Percentiles rank a stretch among this genome's conserved stretches.
phyloP scores from a whole-genome alignment of 805 yeast species.

The Ogataea sp. region DNA sequence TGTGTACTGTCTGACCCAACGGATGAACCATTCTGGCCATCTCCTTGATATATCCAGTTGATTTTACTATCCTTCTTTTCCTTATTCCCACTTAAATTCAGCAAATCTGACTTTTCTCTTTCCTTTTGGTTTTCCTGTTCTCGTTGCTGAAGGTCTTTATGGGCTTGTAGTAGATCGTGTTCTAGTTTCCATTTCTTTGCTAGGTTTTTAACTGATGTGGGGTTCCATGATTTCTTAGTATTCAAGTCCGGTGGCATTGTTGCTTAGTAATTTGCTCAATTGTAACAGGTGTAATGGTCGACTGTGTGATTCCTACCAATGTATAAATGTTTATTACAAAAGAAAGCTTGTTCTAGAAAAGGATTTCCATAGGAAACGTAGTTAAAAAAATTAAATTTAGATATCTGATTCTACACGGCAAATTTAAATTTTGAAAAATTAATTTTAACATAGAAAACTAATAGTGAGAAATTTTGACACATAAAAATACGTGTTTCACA shows the following conservation, averaged over 20 bases:
- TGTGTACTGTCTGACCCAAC: constrained; percentile 13
- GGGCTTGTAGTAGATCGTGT: constrained; percentile 67
- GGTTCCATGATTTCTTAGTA: constrained; percentile 94
- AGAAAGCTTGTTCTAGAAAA: too few species aligned
- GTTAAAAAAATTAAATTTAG: too few species aligned
- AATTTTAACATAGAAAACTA: too few species aligned
- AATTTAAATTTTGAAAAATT: too few species aligned
- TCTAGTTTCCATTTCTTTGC: constrained; percentile 80
- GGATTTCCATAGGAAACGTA: too few species aligned
- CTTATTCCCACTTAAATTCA: constrained; percentile 22
- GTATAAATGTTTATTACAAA: background rate
- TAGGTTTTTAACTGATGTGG: constrained; percentile 77
- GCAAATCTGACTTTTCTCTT: constrained; percentile 48
- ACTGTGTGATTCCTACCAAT: background rate
- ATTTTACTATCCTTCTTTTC: constrained; percentile 35
- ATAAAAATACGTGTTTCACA: too few species aligned
- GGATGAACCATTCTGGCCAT: constrained; percentile 12
- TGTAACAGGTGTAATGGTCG: too few species aligned
- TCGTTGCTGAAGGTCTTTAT: constrained; percentile 52
- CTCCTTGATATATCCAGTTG: constrained; percentile 81
- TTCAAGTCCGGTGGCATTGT: constrained; percentile 69
- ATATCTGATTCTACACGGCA: too few species aligned
- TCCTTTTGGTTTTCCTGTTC: constrained; percentile 58
- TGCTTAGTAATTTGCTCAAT: too few species aligned
- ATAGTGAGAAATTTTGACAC: too few species aligned